phyloP scores from a whole-genome alignment of 2,329 filamentous ascomycete genomes.

The Colletotrichum sp. region DNA sequence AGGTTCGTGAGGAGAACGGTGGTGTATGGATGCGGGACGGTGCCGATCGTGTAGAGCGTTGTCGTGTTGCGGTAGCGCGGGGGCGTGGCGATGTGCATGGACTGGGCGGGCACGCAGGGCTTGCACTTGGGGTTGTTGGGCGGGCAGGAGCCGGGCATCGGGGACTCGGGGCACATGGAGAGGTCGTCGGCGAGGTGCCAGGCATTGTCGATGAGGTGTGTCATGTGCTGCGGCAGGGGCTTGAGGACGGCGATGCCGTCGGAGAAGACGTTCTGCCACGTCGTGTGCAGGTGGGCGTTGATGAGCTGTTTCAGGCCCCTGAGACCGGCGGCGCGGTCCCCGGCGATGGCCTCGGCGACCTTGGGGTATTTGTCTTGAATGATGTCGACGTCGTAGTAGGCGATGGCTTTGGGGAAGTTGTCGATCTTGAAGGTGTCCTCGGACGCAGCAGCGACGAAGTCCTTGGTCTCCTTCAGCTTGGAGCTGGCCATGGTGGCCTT shows the following conservation, averaged over 20 bases:
- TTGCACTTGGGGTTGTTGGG: slow-evolving; percentile 79
- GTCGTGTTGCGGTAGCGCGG: slow-evolving; percentile 74
- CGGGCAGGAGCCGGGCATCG: slow-evolving; percentile 79
- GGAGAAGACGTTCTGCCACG: slow-evolving; percentile 81
- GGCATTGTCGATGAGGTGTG: slow-evolving; percentile 72
- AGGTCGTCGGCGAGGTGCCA: slow-evolving; percentile 77
- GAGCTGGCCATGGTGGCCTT: slow-evolving; percentile 62
- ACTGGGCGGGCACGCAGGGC: slow-evolving; percentile 70
- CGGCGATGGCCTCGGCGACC: slow-evolving; percentile 66
- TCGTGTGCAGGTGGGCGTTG: slow-evolving; percentile 82
- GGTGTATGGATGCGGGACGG: slow-evolving; percentile 91
- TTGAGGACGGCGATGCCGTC: slow-evolving; percentile 83
- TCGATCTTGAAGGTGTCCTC: slow-evolving; percentile 70
- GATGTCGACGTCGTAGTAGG: slow-evolving; percentile 73
- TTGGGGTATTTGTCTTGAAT: slow-evolving; percentile 71
- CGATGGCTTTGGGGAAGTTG: slow-evolving; percentile 68
- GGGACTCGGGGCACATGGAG: slow-evolving; percentile 74
- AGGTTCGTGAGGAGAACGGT: slow-evolving; percentile 71
- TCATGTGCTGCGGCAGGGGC: slow-evolving; percentile 77
- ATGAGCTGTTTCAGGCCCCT: slow-evolving; percentile 74
- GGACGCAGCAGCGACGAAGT: slow-evolving; percentile 66
- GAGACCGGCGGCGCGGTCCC: slow-evolving; percentile 65
- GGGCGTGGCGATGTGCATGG: slow-evolving; percentile 71
- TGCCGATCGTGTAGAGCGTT: slow-evolving; percentile 79
- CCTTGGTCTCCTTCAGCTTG: slow-evolving; percentile 60